Percentiles rank a stretch among this genome's conserved stretches.
phyloP scores from a whole-genome alignment of 257 asterid genomes.

The Capsicum pubescens region DNA sequence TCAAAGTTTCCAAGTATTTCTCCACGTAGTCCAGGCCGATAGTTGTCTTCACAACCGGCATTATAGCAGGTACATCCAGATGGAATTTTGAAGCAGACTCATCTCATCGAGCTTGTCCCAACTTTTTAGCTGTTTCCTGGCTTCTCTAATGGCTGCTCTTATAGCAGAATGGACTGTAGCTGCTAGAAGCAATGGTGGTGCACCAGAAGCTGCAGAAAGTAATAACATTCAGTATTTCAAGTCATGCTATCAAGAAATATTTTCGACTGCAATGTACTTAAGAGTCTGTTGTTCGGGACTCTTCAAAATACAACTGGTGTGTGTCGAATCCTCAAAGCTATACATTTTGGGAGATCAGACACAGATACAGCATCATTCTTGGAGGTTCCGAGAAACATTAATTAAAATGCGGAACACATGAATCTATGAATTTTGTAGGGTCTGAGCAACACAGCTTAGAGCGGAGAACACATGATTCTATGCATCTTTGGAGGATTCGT shows the following conservation, averaged over 20 bases:
- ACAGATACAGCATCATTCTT: too few species aligned
- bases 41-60: constrained; percentile 37
- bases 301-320: not conserved
- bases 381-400: too few species aligned
- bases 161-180: constrained; percentile 77
- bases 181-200: constrained; percentile 77
- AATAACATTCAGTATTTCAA: not conserved
- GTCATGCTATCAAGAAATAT: not conserved
- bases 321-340: too few species aligned
- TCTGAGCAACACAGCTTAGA: too few species aligned
- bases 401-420: too few species aligned
- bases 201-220: constrained; percentile 72
- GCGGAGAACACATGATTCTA: too few species aligned
- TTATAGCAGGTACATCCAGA: constrained; percentile 34
- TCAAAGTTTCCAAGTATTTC: constrained; percentile 34
- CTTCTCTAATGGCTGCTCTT: constrained; percentile 72
- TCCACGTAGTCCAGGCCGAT: constrained; percentile 37
- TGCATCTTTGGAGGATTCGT: too few species aligned
- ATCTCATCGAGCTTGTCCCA: constrained; percentile 16
- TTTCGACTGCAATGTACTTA: not conserved
- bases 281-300: not conserved
- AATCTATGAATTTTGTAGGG: too few species aligned
- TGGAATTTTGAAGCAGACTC: constrained; percentile 26
- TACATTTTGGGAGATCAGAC: too few species aligned
- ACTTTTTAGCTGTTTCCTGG: constrained; percentile 33